Conservation (phyloP, 2,329 filamentous ascomycete genomes). For the Xylariaceae sp. region DNA sequence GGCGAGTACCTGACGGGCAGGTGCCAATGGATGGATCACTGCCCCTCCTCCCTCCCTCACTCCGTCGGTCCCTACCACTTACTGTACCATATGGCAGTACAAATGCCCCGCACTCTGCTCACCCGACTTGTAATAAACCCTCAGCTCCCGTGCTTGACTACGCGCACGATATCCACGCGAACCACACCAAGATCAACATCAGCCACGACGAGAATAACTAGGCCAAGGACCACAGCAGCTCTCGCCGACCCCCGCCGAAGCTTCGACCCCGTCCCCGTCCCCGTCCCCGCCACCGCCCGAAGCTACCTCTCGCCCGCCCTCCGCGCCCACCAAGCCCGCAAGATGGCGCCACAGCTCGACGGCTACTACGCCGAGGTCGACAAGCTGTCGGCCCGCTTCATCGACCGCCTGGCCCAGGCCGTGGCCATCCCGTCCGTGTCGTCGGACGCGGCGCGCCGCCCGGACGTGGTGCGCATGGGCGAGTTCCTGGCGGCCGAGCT, state of each 20-base stretch:
- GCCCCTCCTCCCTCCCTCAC: not conserved
- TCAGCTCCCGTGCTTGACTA: not conserved
- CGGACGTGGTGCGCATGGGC: conserved; percentile 94
- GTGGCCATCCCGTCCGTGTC: conserved; percentile 95
- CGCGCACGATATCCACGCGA: not conserved
- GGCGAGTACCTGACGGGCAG: no score
- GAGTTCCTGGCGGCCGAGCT: conserved; percentile 82
- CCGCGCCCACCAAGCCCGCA: conserved; percentile 54
- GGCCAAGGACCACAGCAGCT: no score
- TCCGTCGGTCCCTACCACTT: no score
- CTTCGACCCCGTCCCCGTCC: no score
- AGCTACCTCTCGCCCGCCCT: conserved; percentile 47
- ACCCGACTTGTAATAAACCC: conserved; percentile 6
- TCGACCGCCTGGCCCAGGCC: conserved; percentile 81
- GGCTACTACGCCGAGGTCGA: conserved; percentile 92
- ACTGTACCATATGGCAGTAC: conserved; percentile 1
- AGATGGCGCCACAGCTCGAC: conserved; percentile 87
- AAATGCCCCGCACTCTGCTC: conserved; percentile 18
- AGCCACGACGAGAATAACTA: not conserved
- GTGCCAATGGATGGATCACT: not conserved
- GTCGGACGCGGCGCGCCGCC: conserved; percentile 78
- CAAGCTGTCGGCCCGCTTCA: conserved; percentile 68
- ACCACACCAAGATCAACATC: not conserved
- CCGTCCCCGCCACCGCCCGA: conserved; percentile 16
- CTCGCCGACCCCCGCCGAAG: no score